Base-by-base conservation (phyloP, 257 asterid species). In the Capsicum chinense region DNA sequence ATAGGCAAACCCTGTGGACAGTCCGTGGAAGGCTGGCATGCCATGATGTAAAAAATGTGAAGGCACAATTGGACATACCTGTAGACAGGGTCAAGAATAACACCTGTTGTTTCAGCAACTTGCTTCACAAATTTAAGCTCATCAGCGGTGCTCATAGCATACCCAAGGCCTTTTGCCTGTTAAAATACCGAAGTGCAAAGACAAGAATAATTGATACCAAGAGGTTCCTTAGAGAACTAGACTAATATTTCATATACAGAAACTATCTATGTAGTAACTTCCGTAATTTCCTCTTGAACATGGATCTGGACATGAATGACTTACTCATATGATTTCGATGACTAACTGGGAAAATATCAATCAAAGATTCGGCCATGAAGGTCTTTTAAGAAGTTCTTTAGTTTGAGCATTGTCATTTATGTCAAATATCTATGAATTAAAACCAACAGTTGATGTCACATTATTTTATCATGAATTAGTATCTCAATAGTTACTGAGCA, bases 131-230 rank as follows among this genome's bases (percentile, higher is more conserved):
- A 92, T n/a, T 88, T 83, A n/a, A 94, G 94, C 90, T 96, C 98
- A 83, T 96, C 98, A 0, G 87, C 48, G 9, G 99, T 90, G 88
- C 93, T 96, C 83, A 96, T 90, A 81, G 99, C 99, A 87, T 96
- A 96, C 57, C 99, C 99, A 66, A 96, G 95, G 83, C 98, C 99
- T 91, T 94, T 96, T 76, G 99, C 99, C 99, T 94, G 90, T 85
- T 76, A 58, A 17, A 83, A 79, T 84, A 83, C 62, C 42, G 48
- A 80, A 83, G 57, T 85, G 78, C 42, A 14, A 19, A 50, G 17
- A 19, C 80, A 74, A 74, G 60, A 74, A 52, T 50, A 19, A n/a
- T 74, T 50, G 21, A 74, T 74, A 74, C 81, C 81, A 47, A 2
- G n/a, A 50, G 35, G 56, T 47, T 47, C 79, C 79, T 71, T 7